Evolutionary conservation across 768 basidiomycete genomes (phyloP), one percentile per base, ranked within the genome.

Genomic region (Cystofilobasidium capitatum): DNA sequence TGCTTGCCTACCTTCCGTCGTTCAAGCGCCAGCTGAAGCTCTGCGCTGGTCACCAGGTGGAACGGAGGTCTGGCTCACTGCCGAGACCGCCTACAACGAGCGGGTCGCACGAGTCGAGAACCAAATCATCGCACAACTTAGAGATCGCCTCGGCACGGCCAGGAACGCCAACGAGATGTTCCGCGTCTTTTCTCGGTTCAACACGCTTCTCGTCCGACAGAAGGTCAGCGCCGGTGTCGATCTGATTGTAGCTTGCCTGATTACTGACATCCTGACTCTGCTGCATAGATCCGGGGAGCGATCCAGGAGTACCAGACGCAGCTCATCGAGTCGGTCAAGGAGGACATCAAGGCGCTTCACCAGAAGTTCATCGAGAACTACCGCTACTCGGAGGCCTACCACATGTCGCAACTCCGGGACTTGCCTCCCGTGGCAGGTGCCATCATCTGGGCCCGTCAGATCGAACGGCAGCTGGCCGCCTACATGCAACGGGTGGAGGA

Each of bases 401-500:
- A 96, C 78, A 97, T 98, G 94, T 88, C 93, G 0, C 92, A 96
- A 77, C 91, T 98, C 86, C 90, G 96, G 31, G 96, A 99, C 76
- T 81, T 98, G 13, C 94, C 94, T 1, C 91, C 93, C n/a, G 96
- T 99, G 63, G 90, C 96, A 0, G 91, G 92, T 33, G 90, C 96
- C 22, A 96, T 98, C 76, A 91, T 94, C 72, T 99, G 96, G 96
- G 94, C 96, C 0, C 83, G 88, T n/a, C 96, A 98, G 80, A 99
- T 99, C 70, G 94, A 97, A 73, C 85, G 92, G 4, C 96, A 99
- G 74, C 84, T 99, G 2, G 82, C 88, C 66, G 86, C 91, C 0
- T 97, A 98, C 80, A 99, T 99, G 94, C 94, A 93, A 76, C 88
- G 94, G 20, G 94, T 98, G 60, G 96, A 98, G 74, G 94, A 98